Percentiles rank a stretch among this genome's conserved stretches.
Conservation (phyloP, 2,329 filamentous ascomycete species). For the Myriangium duriaei region DNA sequence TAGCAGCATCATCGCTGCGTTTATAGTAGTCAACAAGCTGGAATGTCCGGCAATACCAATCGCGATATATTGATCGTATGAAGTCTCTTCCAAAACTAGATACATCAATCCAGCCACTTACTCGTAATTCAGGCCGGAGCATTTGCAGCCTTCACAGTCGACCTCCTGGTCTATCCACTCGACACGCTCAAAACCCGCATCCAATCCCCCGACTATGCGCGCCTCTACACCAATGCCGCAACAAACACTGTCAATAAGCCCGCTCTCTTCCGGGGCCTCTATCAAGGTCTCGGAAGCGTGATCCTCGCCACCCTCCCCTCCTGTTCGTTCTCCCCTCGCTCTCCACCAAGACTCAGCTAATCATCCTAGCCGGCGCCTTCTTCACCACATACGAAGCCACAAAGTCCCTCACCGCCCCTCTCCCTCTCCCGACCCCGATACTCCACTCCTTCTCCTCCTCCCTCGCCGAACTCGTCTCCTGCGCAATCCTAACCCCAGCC, state of each 20-base stretch:
- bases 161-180: conserved; percentile 73
- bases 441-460: conserved; percentile 64
- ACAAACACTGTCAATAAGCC: conserved; percentile 43
- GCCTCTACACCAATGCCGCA: conserved; percentile 48
- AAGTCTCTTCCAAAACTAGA: conserved; percentile 13
- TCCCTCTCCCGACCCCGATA: conserved; percentile 50
- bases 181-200: conserved; percentile 83
- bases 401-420: conserved; percentile 46
- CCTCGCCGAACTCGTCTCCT: conserved; percentile 70
- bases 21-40: conserved; percentile 1
- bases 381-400: conserved; percentile 79
- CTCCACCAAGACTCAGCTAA: conserved; percentile 10
- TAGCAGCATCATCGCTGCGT: too few species aligned
- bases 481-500: conserved; percentile 73
- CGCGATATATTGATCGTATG: conserved; percentile 46
- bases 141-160: conserved; percentile 72
- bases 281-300: conserved; percentile 77
- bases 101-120: too few species aligned
- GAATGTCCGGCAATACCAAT: conserved; percentile 39
- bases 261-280: conserved; percentile 58
- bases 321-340: conserved; percentile 36
- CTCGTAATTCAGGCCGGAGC: conserved; percentile 72
- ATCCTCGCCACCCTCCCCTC: conserved; percentile 81
- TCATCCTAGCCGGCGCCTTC: conserved; percentile 58
- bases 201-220: conserved; percentile 64